Percentiles rank a stretch among this genome's conserved stretches.
phyloP scores from a whole-genome alignment of 2,329 filamentous ascomycete genomes.

The Leptographium wingfieldii region DNA sequence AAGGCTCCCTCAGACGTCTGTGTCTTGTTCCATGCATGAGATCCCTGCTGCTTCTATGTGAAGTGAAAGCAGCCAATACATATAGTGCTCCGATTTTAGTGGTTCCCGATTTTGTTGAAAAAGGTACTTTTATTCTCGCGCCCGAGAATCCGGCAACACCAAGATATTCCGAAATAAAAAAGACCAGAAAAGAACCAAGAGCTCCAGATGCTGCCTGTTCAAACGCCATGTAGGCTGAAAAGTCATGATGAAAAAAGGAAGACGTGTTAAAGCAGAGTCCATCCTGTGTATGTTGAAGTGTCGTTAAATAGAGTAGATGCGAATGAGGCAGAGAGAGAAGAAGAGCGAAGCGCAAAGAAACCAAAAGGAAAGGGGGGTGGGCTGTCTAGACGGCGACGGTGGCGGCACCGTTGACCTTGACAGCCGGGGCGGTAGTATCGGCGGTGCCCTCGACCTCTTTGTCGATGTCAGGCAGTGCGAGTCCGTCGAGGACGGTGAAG shows the following conservation, averaged over 20 bases:
- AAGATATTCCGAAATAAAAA: not conserved
- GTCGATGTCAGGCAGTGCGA: slow-evolving; percentile 56
- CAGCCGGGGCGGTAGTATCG: slow-evolving; percentile 9
- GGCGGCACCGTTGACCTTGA: not conserved
- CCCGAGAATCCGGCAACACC: not conserved
- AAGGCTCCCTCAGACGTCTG: slow-evolving; percentile 1
- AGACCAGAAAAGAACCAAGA: not conserved
- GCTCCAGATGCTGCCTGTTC: not conserved
- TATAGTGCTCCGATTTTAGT: slow-evolving; percentile 5
- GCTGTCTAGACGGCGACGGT: not conserved
- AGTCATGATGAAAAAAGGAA: not conserved
- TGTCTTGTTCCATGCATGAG: not conserved
- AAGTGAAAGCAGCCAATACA: not conserved
- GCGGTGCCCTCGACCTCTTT: slow-evolving; percentile 19
- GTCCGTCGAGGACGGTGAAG: slow-evolving; percentile 73
- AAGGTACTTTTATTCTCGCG: slow-evolving; percentile 7
- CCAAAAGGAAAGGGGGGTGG: slow-evolving; percentile 3
- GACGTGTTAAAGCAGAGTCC: slow-evolving; percentile 8
- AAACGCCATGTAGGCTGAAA: not conserved
- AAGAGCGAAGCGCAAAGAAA: not conserved
- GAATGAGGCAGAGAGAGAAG: not conserved
- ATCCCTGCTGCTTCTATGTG: too few species aligned
- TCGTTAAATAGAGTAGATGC: not conserved
- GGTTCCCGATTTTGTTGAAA: slow-evolving; percentile 15
- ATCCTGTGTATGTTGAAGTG: slow-evolving; percentile 7